Evolutionary conservation across 1,284 basidiomycete genomes (phyloP), one percentile per base, ranked within the genome.

Genomic region (Melanopsichium pennsylvanicum): DNA sequence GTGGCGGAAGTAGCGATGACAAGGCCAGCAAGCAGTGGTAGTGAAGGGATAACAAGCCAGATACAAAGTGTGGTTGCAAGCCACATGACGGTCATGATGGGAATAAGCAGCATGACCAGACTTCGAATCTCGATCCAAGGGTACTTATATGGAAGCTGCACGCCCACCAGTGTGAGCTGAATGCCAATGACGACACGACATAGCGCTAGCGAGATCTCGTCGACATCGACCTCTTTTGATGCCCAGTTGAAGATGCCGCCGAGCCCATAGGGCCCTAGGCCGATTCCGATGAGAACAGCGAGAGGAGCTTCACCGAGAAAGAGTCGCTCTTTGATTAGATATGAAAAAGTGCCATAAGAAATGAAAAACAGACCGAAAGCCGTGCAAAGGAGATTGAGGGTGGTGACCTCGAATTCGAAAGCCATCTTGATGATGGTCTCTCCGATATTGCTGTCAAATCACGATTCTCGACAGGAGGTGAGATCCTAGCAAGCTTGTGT

Each of bases 71-170:
- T 67, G 8, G 68, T 74, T 11, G 61, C 49, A 16, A 75, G 58
- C 75, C 75, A 77, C 68, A 72, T 74, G 49, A 51, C 10, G 4
- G 64, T 61, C 75, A 77, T 77, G 45, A 77, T 57, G 3, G 73
- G 72, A 0, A 72, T 26, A 8, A 76, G 52, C 32, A 76, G 49
- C 21, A 74, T 33, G 23, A 46, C 16, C 10, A 76, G 51, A 18
- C 66, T 70, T 13, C 50, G 38, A 2, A 68, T 25, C 47, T 76
- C 74, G 26, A 67, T 50, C 50, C 54, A 52, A 4, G 61, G 66
- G 40, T 72, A 74, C 33, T 74, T 67, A 46, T 74, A 72, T 9
- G 74, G 75, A 33, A 77, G 66, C 50, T 75, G 71, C 35, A 77
- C 57, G 18, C 73, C 75, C 1, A 75, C 68, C 1, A 77, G 42